Conservation (phyloP, 1,284 basidiomycete genomes). For the Fomitopsis betulina region DNA sequence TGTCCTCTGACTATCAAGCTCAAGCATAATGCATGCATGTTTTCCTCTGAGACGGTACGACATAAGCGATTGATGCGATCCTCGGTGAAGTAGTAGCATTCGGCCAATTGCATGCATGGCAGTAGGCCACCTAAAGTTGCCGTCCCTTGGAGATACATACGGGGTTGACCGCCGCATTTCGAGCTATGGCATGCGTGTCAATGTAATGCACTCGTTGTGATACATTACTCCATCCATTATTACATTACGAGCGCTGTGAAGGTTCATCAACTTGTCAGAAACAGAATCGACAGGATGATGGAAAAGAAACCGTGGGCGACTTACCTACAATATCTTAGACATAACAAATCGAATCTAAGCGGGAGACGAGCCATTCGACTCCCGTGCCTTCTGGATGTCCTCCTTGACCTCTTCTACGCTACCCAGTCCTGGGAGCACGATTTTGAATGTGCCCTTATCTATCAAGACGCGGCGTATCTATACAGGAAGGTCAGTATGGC, state of each 20-base stretch:
- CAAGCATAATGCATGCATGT: no score
- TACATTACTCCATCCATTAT: constrained; percentile 9
- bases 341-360: background rate
- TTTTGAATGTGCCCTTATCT: constrained; percentile 62
- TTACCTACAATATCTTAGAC: background rate
- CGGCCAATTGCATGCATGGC: no score
- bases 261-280: background rate
- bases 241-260: background rate
- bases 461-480: constrained; percentile 40
- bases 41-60: no score
- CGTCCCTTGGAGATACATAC: no score
- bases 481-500: background rate
- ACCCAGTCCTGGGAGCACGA: constrained; percentile 62
- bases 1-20: background rate
- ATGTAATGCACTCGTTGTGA: background rate
- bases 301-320: background rate
- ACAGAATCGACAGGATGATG: background rate
- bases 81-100: background rate
- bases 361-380: background rate
- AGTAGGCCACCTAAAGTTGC: no score
- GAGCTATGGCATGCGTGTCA: background rate
- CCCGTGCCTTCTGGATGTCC: constrained; percentile 35
- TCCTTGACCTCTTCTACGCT: constrained; percentile 40
- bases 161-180: background rate
- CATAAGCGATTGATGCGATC: background rate